Percentiles rank a stretch among this genome's conserved stretches.
Conservation (phyloP, 2,329 filamentous ascomycete genomes). For the Epichloe typhina region DNA sequence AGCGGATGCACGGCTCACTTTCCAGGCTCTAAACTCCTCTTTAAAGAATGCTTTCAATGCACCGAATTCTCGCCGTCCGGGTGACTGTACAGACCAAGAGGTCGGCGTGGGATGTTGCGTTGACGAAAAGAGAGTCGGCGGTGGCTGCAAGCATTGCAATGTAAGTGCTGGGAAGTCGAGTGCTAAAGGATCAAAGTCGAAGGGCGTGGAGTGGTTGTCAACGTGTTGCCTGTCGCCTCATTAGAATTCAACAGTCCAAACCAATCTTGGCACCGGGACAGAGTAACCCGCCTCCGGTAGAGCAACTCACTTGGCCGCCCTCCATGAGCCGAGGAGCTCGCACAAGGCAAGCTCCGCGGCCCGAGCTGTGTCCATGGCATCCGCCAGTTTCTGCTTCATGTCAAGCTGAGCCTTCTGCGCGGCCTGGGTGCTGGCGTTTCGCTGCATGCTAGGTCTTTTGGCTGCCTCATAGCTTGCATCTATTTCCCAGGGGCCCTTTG, state of each 20-base stretch:
- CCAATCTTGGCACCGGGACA: neutral
- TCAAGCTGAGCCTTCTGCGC: slow-evolving; percentile 50
- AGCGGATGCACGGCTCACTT: slow-evolving; percentile 35
- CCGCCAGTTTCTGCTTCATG: slow-evolving; percentile 47
- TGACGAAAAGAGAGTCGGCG: slow-evolving; percentile 69
- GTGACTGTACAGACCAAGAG: slow-evolving; percentile 72
- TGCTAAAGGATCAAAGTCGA: slow-evolving; percentile 73
- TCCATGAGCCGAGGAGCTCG: slow-evolving; percentile 69
- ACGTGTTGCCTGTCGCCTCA: slow-evolving; percentile 34
- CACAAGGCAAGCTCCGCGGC: slow-evolving; percentile 75
- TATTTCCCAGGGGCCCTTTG: slow-evolving; percentile 20
- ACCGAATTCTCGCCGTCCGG: slow-evolving; percentile 59
- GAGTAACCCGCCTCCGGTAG: neutral
- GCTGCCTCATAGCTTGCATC: slow-evolving; percentile 22
- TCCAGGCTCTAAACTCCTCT: slow-evolving; percentile 55
- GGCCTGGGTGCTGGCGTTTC: slow-evolving; percentile 36
- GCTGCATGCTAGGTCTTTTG: slow-evolving; percentile 24
- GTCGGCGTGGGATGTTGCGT: slow-evolving; percentile 65
- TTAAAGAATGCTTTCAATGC: slow-evolving; percentile 55
- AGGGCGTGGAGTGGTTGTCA: slow-evolving; percentile 42
- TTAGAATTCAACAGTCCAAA: slow-evolving; percentile 6
- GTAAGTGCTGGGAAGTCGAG: slow-evolving; percentile 79
- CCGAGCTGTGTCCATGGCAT: slow-evolving; percentile 65
- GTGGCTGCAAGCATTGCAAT: slow-evolving; percentile 66
- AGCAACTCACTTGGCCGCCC: slow-evolving; percentile 65